Evolutionary conservation across 1,284 basidiomycete genomes (phyloP), one percentile per base, ranked within the genome.

Genomic region (Gastroboletus turbinatus): DNA sequence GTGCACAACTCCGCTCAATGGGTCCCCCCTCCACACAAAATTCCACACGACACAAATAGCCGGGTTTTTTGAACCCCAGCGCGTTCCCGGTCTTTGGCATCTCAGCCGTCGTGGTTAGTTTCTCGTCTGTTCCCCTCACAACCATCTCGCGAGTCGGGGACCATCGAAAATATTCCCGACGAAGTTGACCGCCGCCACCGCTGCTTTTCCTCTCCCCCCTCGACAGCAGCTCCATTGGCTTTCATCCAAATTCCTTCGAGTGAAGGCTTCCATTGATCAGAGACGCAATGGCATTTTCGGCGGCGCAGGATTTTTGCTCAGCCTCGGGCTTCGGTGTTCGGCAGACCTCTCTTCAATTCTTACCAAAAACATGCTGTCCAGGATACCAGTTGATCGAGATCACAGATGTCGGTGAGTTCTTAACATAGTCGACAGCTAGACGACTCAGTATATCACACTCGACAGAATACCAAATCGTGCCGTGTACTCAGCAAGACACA

Each of bases 1-100:
- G 27, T 42, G 42, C 39, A 32, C 63, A 64, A 64, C 63, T 64
- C 65, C 63, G 65, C 63, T 67, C 54, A 36, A 25, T 9, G 52
- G 27, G 36, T 38, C 14, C 47, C 48, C 43, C 39, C 50, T 35
- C 52, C 40, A 54, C 62, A 53, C 35, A 56, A 57, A 62, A 56
- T 52, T 52, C 53, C 46, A 46, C 51, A 43, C 61, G 56, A 57
- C 65, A 65, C 62, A 55, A 46, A 13, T 36, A 11, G 39, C 10
- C 17, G 46, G 35, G 3, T 35, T 36, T 59, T 59, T 60, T 60
- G 33, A 57, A 60, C 33, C 53, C 19, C 44, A 57, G 57, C 46
- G 52, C 5, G 23, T 1, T n/a, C 56, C 32, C 17, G 9, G 50
- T 23, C 32, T 45, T 19, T 45, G 46, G 11, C n/a, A 19, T n/a